phyloP scores from a whole-genome alignment of 192 early-diverging fungal genomes.

The Spizellomyces punctatus region DNA sequence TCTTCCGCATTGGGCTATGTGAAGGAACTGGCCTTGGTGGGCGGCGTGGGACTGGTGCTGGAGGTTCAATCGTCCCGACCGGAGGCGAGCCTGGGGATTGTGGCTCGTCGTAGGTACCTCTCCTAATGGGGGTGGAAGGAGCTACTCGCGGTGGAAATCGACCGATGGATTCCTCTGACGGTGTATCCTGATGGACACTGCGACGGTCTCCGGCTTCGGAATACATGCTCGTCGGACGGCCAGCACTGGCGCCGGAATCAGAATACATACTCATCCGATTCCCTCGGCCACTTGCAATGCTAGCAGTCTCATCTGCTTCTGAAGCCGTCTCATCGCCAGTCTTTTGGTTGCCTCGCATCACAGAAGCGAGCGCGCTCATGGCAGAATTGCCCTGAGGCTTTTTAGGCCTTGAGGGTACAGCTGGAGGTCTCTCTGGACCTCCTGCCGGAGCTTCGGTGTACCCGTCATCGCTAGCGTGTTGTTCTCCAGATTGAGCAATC shows the following conservation, averaged over 20 bases:
- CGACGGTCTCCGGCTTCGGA: slow-evolving; percentile 27
- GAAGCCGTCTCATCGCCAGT: background rate
- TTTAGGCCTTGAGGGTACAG: slow-evolving; percentile 28
- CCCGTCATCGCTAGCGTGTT: background rate
- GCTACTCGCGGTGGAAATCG: background rate
- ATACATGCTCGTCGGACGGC: slow-evolving; percentile 7
- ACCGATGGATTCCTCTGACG: background rate
- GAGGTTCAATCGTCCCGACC: slow-evolving; percentile 6
- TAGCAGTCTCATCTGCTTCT: slow-evolving; percentile 22
- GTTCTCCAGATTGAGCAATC: background rate
- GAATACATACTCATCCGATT: slow-evolving; percentile 30
- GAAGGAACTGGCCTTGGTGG: slow-evolving; percentile 25
- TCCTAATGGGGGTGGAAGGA: slow-evolving; percentile 2
- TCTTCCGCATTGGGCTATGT: slow-evolving; percentile 16
- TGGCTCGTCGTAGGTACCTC: too few relatives aligned
- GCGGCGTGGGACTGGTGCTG: slow-evolving; percentile 21
- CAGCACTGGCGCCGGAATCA: slow-evolving; percentile 5
- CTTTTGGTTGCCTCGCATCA: slow-evolving; percentile 25
- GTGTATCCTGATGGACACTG: background rate
- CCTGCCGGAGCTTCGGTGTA: background rate
- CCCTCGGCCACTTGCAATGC: slow-evolving; percentile 5
- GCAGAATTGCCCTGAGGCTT: slow-evolving; percentile 29
- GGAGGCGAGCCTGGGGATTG: too few relatives aligned
- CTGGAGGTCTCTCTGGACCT: background rate
- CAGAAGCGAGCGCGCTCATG: slow-evolving; percentile 42